phyloP scores from a whole-genome alignment of 116 monocot species.

The Posidonia oceanica region DNA sequence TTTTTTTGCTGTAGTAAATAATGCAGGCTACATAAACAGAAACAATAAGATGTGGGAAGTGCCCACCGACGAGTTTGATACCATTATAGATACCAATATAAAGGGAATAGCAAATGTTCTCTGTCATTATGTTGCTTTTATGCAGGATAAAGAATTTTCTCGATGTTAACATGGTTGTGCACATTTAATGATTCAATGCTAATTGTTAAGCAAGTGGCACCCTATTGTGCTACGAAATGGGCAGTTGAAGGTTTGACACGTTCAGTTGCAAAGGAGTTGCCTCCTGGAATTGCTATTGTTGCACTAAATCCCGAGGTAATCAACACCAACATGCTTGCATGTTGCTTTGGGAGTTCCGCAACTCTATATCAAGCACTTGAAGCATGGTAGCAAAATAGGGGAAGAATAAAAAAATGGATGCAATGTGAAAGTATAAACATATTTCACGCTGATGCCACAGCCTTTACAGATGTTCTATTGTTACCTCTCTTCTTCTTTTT shows the following conservation, averaged over 20 bases:
- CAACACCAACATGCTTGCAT: conserved; percentile 84
- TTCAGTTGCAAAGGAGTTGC: conserved; percentile 86
- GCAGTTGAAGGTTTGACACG: conserved; percentile 81
- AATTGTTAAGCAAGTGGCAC: conserved; percentile 48
- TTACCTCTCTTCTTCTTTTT: background rate
- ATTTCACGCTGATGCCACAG: no score
- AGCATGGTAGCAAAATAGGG: conserved; percentile 40
- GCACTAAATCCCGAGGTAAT: conserved; percentile 82
- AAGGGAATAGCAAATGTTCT: conserved; percentile 80
- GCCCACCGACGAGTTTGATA: conserved; percentile 88
- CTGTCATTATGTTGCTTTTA: conserved; percentile 78
- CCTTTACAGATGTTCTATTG: background rate
- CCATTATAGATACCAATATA: conserved; percentile 83
- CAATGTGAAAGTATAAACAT: background rate
- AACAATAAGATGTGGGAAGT: conserved; percentile 90
- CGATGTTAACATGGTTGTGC: conserved; percentile 84
- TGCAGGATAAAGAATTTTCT: conserved; percentile 71
- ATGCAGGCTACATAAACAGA: conserved; percentile 88
- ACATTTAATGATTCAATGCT: no score
- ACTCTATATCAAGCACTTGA: conserved; percentile 66
- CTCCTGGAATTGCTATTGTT: conserved; percentile 71
- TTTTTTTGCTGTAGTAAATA: conserved; percentile 66
- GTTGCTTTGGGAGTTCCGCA: conserved; percentile 78
- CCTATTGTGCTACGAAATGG: conserved; percentile 97
- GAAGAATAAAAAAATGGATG: background rate